Evolutionary conservation across 176 grass and related monocot species (phyloP).

Genomic region (Puccinellia tenuiflora): DNA sequence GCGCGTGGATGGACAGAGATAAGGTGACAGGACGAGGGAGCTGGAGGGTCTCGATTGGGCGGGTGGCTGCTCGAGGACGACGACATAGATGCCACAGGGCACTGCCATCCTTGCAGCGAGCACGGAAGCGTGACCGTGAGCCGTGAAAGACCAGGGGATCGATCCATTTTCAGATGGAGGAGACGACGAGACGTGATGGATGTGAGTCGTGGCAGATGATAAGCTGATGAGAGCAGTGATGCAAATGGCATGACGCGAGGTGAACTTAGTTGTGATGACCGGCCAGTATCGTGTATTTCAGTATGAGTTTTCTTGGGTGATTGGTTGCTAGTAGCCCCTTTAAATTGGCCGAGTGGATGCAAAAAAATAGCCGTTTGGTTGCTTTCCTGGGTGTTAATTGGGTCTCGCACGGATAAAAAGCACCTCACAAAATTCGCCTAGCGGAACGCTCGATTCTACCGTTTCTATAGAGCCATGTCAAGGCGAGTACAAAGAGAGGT

Average conservation of each 20-base stretch:
- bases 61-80: background rate
- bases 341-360: too few relatives aligned
- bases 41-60: conserved; percentile 12
- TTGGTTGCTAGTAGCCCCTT: too few relatives aligned
- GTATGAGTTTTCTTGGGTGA: too few relatives aligned
- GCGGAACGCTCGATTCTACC: too few relatives aligned
- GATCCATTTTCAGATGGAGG: background rate
- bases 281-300: too few relatives aligned
- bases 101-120: background rate
- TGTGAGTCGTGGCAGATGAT: background rate
- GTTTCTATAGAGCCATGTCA: too few relatives aligned
- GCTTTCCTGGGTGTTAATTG: too few relatives aligned
- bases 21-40: conserved; percentile 11
- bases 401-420: too few relatives aligned
- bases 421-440: too few relatives aligned
- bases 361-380: too few relatives aligned
- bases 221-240: background rate
- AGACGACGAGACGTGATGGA: background rate
- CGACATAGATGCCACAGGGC: background rate
- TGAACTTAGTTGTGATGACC: too few relatives aligned
- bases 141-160: background rate
- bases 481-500: too few relatives aligned
- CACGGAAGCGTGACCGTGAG: background rate
- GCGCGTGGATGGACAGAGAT: background rate
- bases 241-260: background rate